A percentile compares a stretch with the other conserved stretches of the same genome.
These are phyloP conservation scores for Hansenula sp. DNA, from an alignment of 1,139 yeast genomes.

Conservation along the genomic window DNA sequence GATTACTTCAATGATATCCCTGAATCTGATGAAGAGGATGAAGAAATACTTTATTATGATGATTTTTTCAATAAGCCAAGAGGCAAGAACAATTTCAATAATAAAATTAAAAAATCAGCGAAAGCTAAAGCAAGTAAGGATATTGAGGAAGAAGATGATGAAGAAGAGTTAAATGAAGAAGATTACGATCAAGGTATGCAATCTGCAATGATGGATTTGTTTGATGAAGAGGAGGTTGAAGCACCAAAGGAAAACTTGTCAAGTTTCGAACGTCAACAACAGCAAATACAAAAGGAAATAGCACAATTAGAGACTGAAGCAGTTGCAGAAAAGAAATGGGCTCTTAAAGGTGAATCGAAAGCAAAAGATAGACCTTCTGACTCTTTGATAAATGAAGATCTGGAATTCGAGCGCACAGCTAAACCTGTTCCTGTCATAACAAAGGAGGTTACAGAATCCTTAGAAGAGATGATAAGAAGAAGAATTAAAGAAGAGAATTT, in stretches of 20 bases:
- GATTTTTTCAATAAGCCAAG: conserved; percentile 59
- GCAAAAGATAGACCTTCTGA: conserved; percentile 81
- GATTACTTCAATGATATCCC: conserved; percentile 62
- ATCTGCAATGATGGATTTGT: conserved; percentile 58
- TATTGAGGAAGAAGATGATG: conserved; percentile 28
- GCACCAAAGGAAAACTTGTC: conserved; percentile 49
- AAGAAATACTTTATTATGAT: conserved; percentile 66
- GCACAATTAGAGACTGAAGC: conserved; percentile 78
- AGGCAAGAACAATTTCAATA: conserved; percentile 20
- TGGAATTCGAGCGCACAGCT: conserved; percentile 70
- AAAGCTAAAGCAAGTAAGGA: conserved; percentile 15
- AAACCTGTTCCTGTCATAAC: conserved; percentile 93
- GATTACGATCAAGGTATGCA: conserved; percentile 56
- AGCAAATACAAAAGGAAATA: conserved; percentile 71
- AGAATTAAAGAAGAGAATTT: conserved; percentile 73
- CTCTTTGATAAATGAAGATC: conserved; percentile 64
- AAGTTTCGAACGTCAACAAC: conserved; percentile 81
- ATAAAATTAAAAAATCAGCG: conserved; percentile 14
- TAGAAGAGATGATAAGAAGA: conserved; percentile 84
- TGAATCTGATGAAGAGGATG: conserved; percentile 46
- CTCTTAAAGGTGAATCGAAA: conserved; percentile 86
- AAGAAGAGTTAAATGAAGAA: conserved; percentile 34
- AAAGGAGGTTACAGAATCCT: conserved; percentile 74
- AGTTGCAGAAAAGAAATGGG: conserved; percentile 89
- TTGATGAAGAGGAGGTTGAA: conserved; percentile 38